These are phyloP conservation scores for Juglanconis oblonga DNA, from an alignment of 2,329 filamentous ascomycete genomes.

Conservation along the genomic window DNA sequence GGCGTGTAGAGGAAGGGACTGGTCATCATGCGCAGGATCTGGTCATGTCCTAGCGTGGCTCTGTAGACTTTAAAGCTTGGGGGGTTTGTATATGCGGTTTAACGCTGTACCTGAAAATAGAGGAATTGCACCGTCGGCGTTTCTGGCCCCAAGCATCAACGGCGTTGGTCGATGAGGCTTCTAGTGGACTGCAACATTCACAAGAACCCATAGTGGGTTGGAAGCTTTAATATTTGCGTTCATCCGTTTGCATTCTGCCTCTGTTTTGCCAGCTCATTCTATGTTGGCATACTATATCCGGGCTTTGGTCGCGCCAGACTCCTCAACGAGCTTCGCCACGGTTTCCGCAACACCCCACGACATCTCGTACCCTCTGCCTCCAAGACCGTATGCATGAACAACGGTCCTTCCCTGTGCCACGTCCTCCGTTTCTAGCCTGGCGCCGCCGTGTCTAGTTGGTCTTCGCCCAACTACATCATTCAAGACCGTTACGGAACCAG, in stretches of 20 bases:
- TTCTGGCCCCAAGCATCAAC: background rate
- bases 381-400: slow-evolving; percentile 49
- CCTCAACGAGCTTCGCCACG: slow-evolving; percentile 33
- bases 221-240: background rate
- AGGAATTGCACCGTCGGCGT: background rate
- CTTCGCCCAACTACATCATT: slow-evolving; percentile 29
- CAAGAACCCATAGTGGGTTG: background rate
- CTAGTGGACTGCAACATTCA: background rate
- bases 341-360: slow-evolving; percentile 47
- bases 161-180: background rate
- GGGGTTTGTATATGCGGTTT: background rate
- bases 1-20: background rate
- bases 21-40: background rate
- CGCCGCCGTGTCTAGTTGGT: slow-evolving; percentile 27
- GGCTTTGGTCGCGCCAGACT: slow-evolving; percentile 14
- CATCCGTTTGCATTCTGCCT: background rate
- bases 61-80: background rate
- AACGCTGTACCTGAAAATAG: background rate
- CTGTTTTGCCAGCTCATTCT: background rate
- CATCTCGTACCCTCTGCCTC: slow-evolving; percentile 47
- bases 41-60: background rate
- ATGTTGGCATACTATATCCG: background rate
- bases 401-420: slow-evolving; percentile 25
- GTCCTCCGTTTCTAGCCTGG: slow-evolving; percentile 42
- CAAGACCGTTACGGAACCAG: slow-evolving; percentile 23